Conservation (phyloP, 1,139 yeast species). For the Yamadazyma jaroonii region DNA sequence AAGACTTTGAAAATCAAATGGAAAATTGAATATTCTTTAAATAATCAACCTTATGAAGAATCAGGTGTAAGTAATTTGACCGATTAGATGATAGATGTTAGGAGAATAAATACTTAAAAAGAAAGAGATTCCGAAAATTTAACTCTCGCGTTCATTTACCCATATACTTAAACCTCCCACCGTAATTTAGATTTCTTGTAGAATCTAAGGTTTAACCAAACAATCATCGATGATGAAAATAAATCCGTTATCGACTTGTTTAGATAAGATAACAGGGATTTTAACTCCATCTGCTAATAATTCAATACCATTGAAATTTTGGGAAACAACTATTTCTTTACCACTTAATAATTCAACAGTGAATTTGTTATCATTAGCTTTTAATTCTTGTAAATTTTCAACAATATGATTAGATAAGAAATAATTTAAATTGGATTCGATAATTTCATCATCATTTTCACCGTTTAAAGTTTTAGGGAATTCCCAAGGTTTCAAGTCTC, state of each 20-base stretch:
- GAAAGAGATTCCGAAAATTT: too few species aligned
- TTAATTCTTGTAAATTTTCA: conserved; percentile 12
- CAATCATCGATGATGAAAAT: conserved; percentile 49
- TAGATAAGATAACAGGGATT: conserved; percentile 36
- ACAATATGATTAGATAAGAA: conserved; percentile 57
- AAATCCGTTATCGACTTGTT: conserved; percentile 57
- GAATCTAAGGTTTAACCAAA: conserved; percentile 26
- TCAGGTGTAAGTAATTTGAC: conserved; percentile 48
- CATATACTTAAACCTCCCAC: background rate
- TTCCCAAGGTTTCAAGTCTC: conserved; percentile 63
- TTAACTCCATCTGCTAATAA: conserved; percentile 9
- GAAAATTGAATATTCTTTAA: conserved; percentile 61
- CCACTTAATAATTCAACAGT: conserved; percentile 30
- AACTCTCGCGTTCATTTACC: background rate
- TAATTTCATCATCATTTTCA: conserved; percentile 36
- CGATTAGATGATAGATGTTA: conserved; percentile 1
- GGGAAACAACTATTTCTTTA: conserved; percentile 40
- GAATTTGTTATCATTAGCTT: conserved; percentile 17
- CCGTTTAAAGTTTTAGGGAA: conserved; percentile 49
- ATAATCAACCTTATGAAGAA: conserved; percentile 49
- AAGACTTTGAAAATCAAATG: conserved; percentile 72
- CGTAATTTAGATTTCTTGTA: too few species aligned
- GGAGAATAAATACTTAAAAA: background rate
- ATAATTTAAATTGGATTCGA: conserved; percentile 43
- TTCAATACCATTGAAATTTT: conserved; percentile 28